Evolutionary conservation across 2,329 filamentous ascomycete genomes (phyloP).

Genomic region (Fusarium lateritium): DNA sequence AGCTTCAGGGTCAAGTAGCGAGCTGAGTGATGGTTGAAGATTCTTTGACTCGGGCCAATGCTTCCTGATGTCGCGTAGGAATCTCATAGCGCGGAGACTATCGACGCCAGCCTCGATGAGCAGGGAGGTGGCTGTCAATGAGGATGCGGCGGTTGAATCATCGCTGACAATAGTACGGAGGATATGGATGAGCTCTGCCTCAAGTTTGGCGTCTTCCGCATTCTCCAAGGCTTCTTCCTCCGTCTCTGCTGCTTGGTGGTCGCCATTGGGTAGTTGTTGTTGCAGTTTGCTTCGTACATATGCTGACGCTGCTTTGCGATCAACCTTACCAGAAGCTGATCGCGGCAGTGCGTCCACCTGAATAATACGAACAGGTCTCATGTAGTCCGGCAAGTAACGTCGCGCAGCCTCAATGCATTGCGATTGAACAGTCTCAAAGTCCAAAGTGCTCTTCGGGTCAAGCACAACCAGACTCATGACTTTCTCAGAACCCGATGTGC

Average conservation of each 20-base stretch:
- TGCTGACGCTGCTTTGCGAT: conserved; percentile 11
- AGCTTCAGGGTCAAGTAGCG: not conserved
- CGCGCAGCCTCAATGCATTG: not conserved
- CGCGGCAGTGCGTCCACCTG: not conserved
- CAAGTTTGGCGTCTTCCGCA: not conserved
- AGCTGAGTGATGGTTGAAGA: conserved; percentile 15
- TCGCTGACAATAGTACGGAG: not conserved
- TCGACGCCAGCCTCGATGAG: conserved; percentile 16
- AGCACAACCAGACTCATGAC: conserved; percentile 16
- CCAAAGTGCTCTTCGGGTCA: not conserved
- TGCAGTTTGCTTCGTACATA: not conserved
- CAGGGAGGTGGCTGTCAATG: not conserved
- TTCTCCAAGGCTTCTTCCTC: not conserved
- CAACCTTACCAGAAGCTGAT: conserved; percentile 21
- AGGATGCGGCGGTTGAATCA: not conserved
- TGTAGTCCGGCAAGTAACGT: conserved; percentile 21
- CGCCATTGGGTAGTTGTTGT: not conserved
- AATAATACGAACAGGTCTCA: conserved; percentile 25
- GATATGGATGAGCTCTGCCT: not conserved
- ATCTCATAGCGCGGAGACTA: conserved; percentile 30
- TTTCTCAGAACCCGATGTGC: conserved; percentile 15
- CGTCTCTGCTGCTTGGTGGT: not conserved
- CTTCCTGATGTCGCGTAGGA: conserved; percentile 20
- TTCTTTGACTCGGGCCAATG: not conserved
- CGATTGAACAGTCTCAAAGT: not conserved